A percentile compares a stretch with the other conserved stretches of the same genome.
phyloP scores from a whole-genome alignment of 2,329 filamentous ascomycete species.

The Chrysosporium keratinophilum region DNA sequence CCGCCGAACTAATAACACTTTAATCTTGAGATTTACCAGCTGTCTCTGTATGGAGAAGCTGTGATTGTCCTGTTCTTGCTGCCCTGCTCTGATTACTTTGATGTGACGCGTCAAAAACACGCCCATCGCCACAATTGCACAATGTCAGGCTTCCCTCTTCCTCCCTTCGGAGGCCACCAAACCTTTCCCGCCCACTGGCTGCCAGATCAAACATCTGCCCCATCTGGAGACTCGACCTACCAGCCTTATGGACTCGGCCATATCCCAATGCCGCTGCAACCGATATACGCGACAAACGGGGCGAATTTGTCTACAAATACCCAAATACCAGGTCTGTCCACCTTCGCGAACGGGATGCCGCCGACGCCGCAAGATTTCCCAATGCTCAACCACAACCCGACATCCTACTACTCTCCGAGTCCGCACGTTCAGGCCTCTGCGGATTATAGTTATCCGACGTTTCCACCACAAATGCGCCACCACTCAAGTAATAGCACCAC shows the following conservation, averaged over 20 bases:
- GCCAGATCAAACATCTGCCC: constrained; percentile 19
- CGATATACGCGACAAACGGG: constrained; percentile 21
- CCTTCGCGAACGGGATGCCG: constrained; percentile 18
- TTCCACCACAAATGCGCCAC: constrained; percentile 10
- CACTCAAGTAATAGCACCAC: neutral
- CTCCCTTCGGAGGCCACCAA: constrained; percentile 33
- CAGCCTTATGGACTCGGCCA: constrained; percentile 21
- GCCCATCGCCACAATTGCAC: neutral
- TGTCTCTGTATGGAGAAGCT: neutral
- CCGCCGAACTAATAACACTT: neutral
- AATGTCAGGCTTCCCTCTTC: constrained; percentile 40
- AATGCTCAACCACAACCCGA: constrained; percentile 19
- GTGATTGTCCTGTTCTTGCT: neutral
- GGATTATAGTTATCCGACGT: constrained; percentile 14
- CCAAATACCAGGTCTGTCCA: constrained; percentile 25
- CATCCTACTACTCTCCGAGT: constrained; percentile 26
- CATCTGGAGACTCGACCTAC: constrained; percentile 22
- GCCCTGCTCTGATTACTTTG: neutral
- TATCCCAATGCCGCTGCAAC: constrained; percentile 19
- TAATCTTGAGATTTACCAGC: neutral
- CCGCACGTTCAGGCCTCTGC: constrained; percentile 9
- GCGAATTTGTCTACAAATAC: constrained; percentile 21
- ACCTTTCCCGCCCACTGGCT: constrained; percentile 32
- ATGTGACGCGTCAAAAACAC: neutral
- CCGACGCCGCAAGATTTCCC: constrained; percentile 23